phyloP scores from a whole-genome alignment of 345 rosid species.

The Gossypium thurberi region DNA sequence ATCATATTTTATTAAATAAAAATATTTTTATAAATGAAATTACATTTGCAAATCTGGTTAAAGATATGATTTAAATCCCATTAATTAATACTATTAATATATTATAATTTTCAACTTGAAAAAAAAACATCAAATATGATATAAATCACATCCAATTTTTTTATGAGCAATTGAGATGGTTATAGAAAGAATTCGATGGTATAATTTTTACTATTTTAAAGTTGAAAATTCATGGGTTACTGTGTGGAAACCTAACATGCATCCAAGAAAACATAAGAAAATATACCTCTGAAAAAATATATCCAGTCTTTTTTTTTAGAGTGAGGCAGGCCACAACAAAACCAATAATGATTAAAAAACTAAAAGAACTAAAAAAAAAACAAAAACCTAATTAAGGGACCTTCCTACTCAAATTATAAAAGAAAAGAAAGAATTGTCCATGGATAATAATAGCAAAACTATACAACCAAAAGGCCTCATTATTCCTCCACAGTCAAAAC shows the following conservation, averaged over 20 bases:
- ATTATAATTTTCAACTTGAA: too few species aligned
- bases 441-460: constrained; percentile 18
- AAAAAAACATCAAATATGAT: too few species aligned
- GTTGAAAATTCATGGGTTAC: not conserved
- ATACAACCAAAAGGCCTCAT: constrained; percentile 27
- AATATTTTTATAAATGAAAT: too few species aligned
- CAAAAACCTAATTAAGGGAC: not conserved
- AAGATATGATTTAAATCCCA: too few species aligned
- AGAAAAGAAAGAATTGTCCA: constrained; percentile 16
- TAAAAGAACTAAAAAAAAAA: not conserved
- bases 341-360: not conserved
- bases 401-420: not conserved
- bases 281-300: not conserved
- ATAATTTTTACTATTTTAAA: too few species aligned
- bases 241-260: not conserved
- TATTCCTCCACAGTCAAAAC: constrained; percentile 15
- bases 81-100: too few species aligned
- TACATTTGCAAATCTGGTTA: too few species aligned
- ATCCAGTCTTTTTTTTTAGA: too few species aligned
- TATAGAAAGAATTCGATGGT: too few species aligned
- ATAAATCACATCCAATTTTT: too few species aligned
- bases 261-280: not conserved
- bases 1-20: too few species aligned
- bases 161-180: too few species aligned
- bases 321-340: not conserved